These are phyloP conservation scores for Senecio squalidus DNA, from an alignment of 140 eudicot species.

Conservation along the genomic window DNA sequence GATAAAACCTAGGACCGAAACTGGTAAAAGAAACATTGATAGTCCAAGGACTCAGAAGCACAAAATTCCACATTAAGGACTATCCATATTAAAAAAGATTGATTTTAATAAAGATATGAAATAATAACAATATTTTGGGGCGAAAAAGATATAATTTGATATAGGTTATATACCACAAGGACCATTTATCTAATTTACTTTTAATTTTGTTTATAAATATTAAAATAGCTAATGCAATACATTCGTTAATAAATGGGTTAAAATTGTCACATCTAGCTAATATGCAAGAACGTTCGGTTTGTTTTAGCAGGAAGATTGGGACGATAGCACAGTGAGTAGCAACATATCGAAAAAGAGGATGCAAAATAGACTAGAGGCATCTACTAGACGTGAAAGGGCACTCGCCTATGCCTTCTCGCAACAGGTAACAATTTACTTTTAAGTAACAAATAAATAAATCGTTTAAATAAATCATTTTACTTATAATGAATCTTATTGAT, in stretches of 20 bases:
- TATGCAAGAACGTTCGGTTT: background rate
- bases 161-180: too few species aligned
- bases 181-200: too few species aligned
- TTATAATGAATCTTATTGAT: background rate
- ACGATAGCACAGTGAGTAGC: slow-evolving; percentile 83
- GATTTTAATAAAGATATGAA: too few species aligned
- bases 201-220: too few species aligned
- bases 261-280: background rate
- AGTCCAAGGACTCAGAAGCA: too few species aligned
- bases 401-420: slow-evolving; percentile 93
- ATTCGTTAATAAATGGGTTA: background rate
- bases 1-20: too few species aligned
- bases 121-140: too few species aligned
- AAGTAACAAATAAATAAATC: background rate
- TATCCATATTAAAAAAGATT: too few species aligned
- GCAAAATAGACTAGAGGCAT: slow-evolving; percentile 73
- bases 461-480: slow-evolving; percentile 2
- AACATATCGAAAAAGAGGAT: slow-evolving; percentile 60
- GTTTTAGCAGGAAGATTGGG: slow-evolving; percentile 79
- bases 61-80: too few species aligned
- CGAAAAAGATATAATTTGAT: too few species aligned
- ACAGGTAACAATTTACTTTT: slow-evolving; percentile 45
- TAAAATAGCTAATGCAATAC: background rate
- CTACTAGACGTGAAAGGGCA: slow-evolving; percentile 90
- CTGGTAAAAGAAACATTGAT: too few species aligned